phyloP scores from a whole-genome alignment of 176 grass and related monocot species.

The Hsuehochloa calcarea region DNA sequence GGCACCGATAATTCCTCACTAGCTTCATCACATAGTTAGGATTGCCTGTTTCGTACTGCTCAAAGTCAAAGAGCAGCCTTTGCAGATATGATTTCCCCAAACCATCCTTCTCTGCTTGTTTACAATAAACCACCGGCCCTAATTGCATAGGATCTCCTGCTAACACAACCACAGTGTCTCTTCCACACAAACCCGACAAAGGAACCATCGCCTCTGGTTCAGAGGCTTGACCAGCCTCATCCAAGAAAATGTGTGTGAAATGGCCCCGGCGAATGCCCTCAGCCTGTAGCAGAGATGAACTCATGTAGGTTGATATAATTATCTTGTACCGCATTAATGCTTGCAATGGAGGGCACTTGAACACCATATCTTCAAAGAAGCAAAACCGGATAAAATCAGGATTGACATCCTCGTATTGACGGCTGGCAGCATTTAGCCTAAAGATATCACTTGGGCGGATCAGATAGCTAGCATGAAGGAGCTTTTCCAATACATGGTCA shows the following conservation, averaged over 20 bases:
- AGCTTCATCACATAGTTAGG: constrained; percentile 77
- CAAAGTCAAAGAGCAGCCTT: constrained; percentile 57
- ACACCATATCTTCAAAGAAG: constrained; percentile 78
- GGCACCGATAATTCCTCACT: constrained; percentile 87
- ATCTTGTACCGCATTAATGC: constrained; percentile 75
- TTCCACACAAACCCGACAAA: constrained; percentile 55
- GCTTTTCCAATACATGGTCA: constrained; percentile 81
- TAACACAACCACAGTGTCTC: constrained; percentile 81
- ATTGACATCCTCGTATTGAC: constrained; percentile 75
- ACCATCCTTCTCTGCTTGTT: constrained; percentile 58
- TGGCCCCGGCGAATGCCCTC: constrained; percentile 69
- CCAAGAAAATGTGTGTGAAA: constrained; percentile 94
- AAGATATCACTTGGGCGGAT: constrained; percentile 71
- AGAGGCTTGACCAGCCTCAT: constrained; percentile 88
- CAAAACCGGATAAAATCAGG: constrained; percentile 69
- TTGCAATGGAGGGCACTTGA: constrained; percentile 74
- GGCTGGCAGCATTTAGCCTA: constrained; percentile 80
- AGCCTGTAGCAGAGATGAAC: constrained; percentile 58
- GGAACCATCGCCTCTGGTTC: constrained; percentile 91
- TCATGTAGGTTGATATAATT: constrained; percentile 85
- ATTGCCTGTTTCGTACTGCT: constrained; percentile 52
- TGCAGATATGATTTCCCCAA: constrained; percentile 71
- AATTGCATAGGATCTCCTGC: constrained; percentile 92
- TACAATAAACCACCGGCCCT: constrained; percentile 79
- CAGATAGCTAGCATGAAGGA: constrained; percentile 45